Percentiles rank a stretch among this genome's conserved stretches.
Evolutionary conservation across 2,329 filamentous ascomycete genomes (phyloP).

Genomic region (Epicoccum nigrum): DNA sequence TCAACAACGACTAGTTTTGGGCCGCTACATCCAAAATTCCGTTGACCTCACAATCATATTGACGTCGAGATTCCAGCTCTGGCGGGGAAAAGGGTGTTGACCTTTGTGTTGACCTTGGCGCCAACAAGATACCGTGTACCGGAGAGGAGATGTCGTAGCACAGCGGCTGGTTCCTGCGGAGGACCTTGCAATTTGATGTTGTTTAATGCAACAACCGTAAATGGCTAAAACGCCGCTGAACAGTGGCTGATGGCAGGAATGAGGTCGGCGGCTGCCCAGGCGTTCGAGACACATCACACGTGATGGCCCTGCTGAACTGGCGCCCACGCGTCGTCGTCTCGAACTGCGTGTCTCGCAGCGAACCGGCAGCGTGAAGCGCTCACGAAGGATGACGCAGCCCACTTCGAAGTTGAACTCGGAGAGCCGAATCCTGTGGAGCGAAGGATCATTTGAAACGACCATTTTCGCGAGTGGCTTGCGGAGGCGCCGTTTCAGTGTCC

Average conservation of each 20-base stretch:
- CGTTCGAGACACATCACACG: constrained; percentile 5
- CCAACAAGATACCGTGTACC: constrained; percentile 10
- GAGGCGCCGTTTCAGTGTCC: constrained; percentile 20
- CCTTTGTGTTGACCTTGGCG: background rate
- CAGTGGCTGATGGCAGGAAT: constrained; percentile 12
- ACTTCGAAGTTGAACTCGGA: constrained; percentile 17
- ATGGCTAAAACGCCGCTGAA: constrained; percentile 14
- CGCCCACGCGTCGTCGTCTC: constrained; percentile 14
- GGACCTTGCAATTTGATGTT: constrained; percentile 15
- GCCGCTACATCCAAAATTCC: background rate
- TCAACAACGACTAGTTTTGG: constrained; percentile 2
- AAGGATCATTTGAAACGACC: constrained; percentile 29
- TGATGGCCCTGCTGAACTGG: background rate
- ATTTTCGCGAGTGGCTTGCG: constrained; percentile 22
- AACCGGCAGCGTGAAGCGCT: constrained; percentile 6
- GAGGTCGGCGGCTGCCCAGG: constrained; percentile 13
- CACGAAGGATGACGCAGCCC: constrained; percentile 21
- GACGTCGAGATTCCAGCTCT: background rate
- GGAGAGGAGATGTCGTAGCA: constrained; percentile 4
- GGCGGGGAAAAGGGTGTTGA: constrained; percentile 2
- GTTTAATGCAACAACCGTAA: constrained; percentile 23
- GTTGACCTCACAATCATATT: background rate
- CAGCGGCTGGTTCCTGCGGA: background rate
- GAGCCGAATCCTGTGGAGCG: constrained; percentile 15
- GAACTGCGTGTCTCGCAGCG: constrained; percentile 12